Conservation (phyloP, 805 yeast species). For the Soucietia sequanensis region DNA sequence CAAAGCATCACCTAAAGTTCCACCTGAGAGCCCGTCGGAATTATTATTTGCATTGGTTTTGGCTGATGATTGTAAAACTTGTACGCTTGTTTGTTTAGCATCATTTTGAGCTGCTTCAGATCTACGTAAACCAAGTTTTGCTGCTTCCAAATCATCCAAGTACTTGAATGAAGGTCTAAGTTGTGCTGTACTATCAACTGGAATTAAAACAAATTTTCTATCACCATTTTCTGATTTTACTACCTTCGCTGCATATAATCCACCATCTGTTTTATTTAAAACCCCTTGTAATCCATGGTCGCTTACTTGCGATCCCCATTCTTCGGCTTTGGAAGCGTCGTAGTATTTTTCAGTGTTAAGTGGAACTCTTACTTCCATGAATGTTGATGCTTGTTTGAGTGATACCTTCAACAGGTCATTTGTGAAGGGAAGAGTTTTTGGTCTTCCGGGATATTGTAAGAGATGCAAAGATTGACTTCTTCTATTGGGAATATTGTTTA, state of each 20-base stretch:
- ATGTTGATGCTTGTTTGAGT: conserved; percentile 59
- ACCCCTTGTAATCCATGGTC: conserved; percentile 73
- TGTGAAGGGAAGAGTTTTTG: conserved; percentile 35
- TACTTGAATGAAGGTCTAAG: conserved; percentile 79
- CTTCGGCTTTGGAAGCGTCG: conserved; percentile 59
- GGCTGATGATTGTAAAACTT: conserved; percentile 41
- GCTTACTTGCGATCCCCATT: conserved; percentile 59
- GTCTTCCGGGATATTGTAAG: conserved; percentile 55
- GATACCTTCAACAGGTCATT: conserved; percentile 42
- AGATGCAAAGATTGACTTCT: conserved; percentile 31
- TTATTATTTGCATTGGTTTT: conserved; percentile 23
- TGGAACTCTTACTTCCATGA: conserved; percentile 76
- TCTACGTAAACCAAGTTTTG: conserved; percentile 37
- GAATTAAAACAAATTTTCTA: conserved; percentile 55
- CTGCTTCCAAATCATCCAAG: conserved; percentile 59
- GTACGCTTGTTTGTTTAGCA: conserved; percentile 32
- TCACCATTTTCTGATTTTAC: conserved; percentile 15
- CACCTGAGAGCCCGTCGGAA: conserved; percentile 24
- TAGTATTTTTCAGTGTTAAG: conserved; percentile 66
- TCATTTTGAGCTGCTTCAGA: conserved; percentile 40
- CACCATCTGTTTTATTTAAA: conserved; percentile 51
- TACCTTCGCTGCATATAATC: conserved; percentile 35
- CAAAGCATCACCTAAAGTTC: conserved; percentile 38
- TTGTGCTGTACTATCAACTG: conserved; percentile 69
- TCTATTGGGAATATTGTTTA: conserved; percentile 23